A percentile compares a stretch with the other conserved stretches of the same genome.
These are phyloP conservation scores for Coelastrella sp. DNA, from an alignment of 139 green algal species.

Conservation along the genomic window DNA sequence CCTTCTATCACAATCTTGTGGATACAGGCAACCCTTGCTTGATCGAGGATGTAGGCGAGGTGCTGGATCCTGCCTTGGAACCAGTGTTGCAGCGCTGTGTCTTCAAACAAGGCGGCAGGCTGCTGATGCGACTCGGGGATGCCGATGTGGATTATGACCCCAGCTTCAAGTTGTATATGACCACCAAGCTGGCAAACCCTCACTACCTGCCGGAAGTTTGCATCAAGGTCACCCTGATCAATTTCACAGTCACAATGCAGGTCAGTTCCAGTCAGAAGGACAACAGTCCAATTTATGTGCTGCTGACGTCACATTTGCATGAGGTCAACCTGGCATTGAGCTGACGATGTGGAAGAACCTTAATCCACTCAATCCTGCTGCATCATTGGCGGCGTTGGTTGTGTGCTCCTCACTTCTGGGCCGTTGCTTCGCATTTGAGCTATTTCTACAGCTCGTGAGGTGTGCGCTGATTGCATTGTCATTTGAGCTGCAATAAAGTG, in stretches of 20 bases:
- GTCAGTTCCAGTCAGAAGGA: neutral
- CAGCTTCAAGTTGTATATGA: constrained; percentile 91
- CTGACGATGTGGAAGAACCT: too few relatives aligned
- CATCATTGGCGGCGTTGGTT: too few relatives aligned
- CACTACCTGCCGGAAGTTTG: constrained; percentile 89
- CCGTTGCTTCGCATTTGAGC: too few relatives aligned
- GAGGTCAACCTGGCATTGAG: too few relatives aligned
- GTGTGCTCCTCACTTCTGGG: too few relatives aligned
- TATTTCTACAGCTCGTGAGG: neutral
- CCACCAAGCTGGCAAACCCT: constrained; percentile 90
- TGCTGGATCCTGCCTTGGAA: constrained; percentile 84
- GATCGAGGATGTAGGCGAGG: constrained; percentile 77
- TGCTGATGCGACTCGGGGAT: constrained; percentile 88
- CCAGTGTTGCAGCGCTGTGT: constrained; percentile 73
- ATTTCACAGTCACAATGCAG: constrained; percentile 80
- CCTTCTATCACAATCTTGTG: too few relatives aligned
- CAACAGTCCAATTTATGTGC: too few relatives aligned
- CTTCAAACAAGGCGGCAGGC: constrained; percentile 67
- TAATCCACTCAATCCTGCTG: too few relatives aligned
- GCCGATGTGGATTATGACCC: constrained; percentile 89
- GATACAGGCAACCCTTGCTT: neutral
- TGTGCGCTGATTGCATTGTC: too few relatives aligned
- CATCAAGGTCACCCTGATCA: constrained; percentile 86
- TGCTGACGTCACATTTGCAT: too few relatives aligned
- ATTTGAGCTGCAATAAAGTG: too few relatives aligned